Percentiles rank a stretch among this genome's conserved stretches.
Conservation (phyloP, 352 stramenopile species). For the Globisporangium ultimum region DNA sequence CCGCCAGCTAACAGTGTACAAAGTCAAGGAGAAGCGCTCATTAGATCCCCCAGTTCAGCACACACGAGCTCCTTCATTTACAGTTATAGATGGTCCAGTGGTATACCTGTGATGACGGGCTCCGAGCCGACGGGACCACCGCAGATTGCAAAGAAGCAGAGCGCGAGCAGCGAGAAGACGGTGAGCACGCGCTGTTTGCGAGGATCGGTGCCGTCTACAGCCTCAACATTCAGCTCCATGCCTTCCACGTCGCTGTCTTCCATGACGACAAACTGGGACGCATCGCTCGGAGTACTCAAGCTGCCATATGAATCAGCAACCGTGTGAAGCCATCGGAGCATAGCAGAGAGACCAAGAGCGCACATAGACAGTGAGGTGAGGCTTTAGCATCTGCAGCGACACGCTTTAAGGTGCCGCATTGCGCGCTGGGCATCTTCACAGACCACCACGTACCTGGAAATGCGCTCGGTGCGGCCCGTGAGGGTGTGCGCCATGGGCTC, state of each 20-base stretch:
- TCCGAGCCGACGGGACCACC: conserved; percentile 45
- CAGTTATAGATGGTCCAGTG: not conserved
- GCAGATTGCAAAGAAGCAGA: conserved; percentile 54
- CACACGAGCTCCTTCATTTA: not conserved
- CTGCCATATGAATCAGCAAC: not conserved
- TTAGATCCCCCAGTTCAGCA: not conserved
- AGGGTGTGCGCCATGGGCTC: conserved; percentile 6
- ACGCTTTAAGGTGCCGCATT: no score
- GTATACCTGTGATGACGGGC: conserved; percentile 29
- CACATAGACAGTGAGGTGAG: not conserved
- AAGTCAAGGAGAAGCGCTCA: not conserved
- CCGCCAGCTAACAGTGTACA: conserved; percentile 24
- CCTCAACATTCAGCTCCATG: conserved; percentile 3
- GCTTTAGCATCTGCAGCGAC: no score
- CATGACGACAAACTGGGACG: conserved; percentile 16
- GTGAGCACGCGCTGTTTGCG: conserved; percentile 26
- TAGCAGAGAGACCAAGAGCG: not conserved
- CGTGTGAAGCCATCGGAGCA: no score
- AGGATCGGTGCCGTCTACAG: conserved; percentile 5
- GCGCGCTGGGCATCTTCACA: no score
- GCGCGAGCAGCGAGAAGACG: conserved; percentile 33
- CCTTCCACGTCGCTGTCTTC: conserved; percentile 12
- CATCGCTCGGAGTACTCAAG: conserved; percentile 10
- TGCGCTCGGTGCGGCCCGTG: conserved; percentile 11
- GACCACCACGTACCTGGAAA: conserved; percentile 12